Evolutionary conservation across 257 asterid species (phyloP).

Genomic region (Rhazya stricta): DNA sequence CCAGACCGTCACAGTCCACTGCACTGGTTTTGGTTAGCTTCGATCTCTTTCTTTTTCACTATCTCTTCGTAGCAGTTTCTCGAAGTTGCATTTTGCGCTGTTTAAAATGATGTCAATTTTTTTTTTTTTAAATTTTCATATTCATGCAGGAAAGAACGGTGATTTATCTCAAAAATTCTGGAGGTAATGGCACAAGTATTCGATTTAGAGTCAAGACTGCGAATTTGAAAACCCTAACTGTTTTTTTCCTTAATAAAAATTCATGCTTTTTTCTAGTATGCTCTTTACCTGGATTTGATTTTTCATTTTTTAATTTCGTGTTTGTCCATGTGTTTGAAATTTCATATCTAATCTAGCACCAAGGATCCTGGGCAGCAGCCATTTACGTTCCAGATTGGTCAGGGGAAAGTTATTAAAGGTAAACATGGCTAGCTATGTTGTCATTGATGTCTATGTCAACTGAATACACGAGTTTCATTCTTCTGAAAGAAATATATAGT

Average conservation of each 20-base stretch:
- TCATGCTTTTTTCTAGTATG: background rate
- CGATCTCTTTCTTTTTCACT: background rate
- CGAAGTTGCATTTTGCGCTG: background rate
- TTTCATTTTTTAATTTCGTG: background rate
- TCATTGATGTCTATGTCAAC: background rate
- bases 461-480: background rate
- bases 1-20: slow-evolving; percentile 90
- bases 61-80: background rate
- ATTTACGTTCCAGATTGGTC: slow-evolving; percentile 74
- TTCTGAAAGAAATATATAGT: background rate
- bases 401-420: slow-evolving; percentile 91
- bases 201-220: no score
- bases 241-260: background rate
- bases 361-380: slow-evolving; percentile 96
- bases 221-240: background rate
- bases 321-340: background rate
- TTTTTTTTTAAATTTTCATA: background rate
- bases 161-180: slow-evolving; percentile 69
- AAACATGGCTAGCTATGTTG: slow-evolving; percentile 2
- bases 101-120: background rate
- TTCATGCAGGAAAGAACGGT: slow-evolving; percentile 53
- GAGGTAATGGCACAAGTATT: slow-evolving; percentile 48
- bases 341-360: slow-evolving; percentile 52
- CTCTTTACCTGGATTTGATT: background rate
- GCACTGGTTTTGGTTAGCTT: slow-evolving; percentile 76